Evolutionary conservation across 768 basidiomycete species (phyloP), one percentile per base, ranked within the genome.

Genomic region (Collybiopsis luxurians): DNA sequence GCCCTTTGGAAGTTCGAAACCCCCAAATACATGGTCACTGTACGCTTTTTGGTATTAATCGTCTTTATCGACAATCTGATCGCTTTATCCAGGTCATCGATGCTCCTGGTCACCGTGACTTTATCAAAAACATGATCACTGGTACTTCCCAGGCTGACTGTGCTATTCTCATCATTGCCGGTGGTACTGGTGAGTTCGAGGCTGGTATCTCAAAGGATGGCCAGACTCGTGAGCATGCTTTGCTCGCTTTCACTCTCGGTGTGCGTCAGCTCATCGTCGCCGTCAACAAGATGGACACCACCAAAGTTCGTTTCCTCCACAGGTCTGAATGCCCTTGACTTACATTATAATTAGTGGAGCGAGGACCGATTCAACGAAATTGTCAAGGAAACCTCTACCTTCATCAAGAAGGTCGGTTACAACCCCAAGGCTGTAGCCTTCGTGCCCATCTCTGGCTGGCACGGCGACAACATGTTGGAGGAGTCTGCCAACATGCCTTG

Each of bases 121-220:
- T 99, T 81, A 99, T 99, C 86, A 99, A 99, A 83, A 99, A 97
- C 92, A 97, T 95, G 95, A 99, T 99, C 75, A 99, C 97, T 61
- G 97, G 97, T 85, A 99, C 97, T 68, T 99, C 97, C 69, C 97
- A 99, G 87, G 95, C 96, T 73, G 96, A 99, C 75, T 98, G 96
- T 71, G 97, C 95, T 70, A 87, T 99, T 75, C 94, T 99, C 77
- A 98, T 99, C 84, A 99, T 99, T 66, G 97, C 96, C 63, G 90
- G 83, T 76, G 97, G 97, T 81, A 95, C 91, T 75, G 97, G 97
- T 87, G 97, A 99, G 80, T 98, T 99, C 80, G 97, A 99, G 78
- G 96, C 96, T 73, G 97, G 97, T 92, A 98, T 99, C 86, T 98
- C 96, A 79, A 98, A 99, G 86, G 97, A 98, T 71, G 97, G 97